Base-by-base conservation (phyloP, 352 stramenopile genomes). In the Albugo candida region DNA sequence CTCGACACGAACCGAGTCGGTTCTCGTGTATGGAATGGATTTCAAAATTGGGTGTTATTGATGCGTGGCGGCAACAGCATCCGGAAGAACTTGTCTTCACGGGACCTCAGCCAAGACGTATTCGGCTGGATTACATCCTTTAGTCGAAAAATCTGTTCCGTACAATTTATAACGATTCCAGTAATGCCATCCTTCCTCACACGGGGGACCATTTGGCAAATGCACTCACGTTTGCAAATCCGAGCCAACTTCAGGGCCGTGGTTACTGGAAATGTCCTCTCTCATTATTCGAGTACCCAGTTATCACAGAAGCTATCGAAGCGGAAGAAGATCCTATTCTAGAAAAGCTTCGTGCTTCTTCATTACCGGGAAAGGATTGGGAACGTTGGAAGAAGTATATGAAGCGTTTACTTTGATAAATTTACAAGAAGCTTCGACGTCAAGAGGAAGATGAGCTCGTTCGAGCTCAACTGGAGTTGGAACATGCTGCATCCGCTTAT, bases 71-170 rank as follows among this genome's bases (percentile, higher is more conserved):
- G 0, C 18, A 34, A 2, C 48, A 54, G 13, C 19, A 60, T n/a
- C 49, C 53, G 11, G 10, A 53, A 3, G 3, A 16, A 5, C 14
- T n/a, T 1, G 48, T 51, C 21, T 52, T 48, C 18, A 38, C 45
- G 0, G 46, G 45, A n/a, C 53, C 53, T 12, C 16, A 34, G 16
- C 39, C 49, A 5, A 36, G 38, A 11, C 41, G 47, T 10, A 54
- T 51, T 19, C 45, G 57, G 10, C 41, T 64, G 0, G 57, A 64
- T 35, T 64, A 61, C 53, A 35, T 61, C 27, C 45, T 58, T 8
- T 8, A 54, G 2, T 27, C 36, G 35, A 8, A 31, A 31, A 10
- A 3, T 31, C 24, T 31, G 3, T 31, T 31, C 24, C 24, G 24
- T 31, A 10, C 8, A 3, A 8, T 31, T 31, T 31, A 31, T 8